phyloP scores from a whole-genome alignment of 352 stramenopile species.

The Globisporangium barbulae region DNA sequence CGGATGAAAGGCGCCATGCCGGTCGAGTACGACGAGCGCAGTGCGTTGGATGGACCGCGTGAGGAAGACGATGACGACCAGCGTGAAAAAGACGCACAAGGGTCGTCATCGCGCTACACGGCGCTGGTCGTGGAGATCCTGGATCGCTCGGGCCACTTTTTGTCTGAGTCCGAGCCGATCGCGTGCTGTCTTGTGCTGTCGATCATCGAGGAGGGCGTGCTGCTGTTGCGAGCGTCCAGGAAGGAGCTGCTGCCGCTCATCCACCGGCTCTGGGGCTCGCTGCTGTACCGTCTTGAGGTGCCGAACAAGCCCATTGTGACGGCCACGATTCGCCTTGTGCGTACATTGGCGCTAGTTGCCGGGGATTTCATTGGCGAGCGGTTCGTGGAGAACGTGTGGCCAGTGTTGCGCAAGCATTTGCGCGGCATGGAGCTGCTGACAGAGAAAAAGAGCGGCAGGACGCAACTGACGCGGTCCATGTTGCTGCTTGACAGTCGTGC shows the following conservation, averaged over 20 bases:
- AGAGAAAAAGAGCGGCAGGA: constrained; percentile 8
- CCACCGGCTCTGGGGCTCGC: constrained; percentile 66
- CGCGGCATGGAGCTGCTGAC: constrained; percentile 33
- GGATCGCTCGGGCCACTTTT: constrained; percentile 73
- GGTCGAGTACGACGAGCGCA: constrained; percentile 50
- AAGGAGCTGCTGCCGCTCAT: constrained; percentile 73
- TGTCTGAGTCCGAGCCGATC: constrained; percentile 62
- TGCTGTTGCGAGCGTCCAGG: constrained; percentile 34
- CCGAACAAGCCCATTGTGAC: constrained; percentile 64
- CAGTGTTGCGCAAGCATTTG: constrained; percentile 43
- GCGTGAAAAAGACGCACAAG: not conserved
- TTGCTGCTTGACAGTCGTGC: constrained; percentile 30
- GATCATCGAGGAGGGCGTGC: constrained; percentile 62
- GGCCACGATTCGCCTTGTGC: constrained; percentile 47
- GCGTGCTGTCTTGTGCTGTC: constrained; percentile 71
- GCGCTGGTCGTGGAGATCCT: constrained; percentile 69
- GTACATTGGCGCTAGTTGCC: constrained; percentile 44
- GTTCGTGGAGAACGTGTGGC: constrained; percentile 83
- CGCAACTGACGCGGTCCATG: constrained; percentile 65
- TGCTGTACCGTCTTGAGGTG: constrained; percentile 55
- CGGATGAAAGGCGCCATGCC: constrained; percentile 69
- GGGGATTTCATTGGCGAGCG: constrained; percentile 79
- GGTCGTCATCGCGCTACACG: constrained; percentile 32
- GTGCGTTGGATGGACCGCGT: constrained; percentile 14
- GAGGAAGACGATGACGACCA: constrained; percentile 19